A percentile compares a stretch with the other conserved stretches of the same genome.
phyloP scores from a whole-genome alignment of 305 asterid genomes.

The Fraxinus greggii region DNA sequence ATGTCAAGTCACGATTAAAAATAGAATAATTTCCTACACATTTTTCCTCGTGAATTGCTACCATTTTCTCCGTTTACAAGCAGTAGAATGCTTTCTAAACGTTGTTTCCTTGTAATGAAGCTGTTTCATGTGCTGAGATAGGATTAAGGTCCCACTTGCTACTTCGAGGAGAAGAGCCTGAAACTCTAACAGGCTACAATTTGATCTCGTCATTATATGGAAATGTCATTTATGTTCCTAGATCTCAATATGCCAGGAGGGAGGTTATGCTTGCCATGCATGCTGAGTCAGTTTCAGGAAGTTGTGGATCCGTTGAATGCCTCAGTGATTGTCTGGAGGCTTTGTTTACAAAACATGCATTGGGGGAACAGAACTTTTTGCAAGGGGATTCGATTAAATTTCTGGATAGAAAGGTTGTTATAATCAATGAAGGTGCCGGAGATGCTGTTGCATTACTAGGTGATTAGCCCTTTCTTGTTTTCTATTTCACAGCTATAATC shows the following conservation, averaged over 20 bases:
- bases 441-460: conserved; percentile 77
- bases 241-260: conserved; percentile 72
- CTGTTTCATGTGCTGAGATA: conserved; percentile 89
- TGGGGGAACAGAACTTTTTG: conserved; percentile 2
- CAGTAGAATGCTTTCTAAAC: conserved; percentile 17
- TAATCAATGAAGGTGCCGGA: conserved; percentile 86
- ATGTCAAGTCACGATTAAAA: conserved; percentile 34
- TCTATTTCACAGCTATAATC: background rate
- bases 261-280: conserved; percentile 74
- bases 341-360: conserved; percentile 28
- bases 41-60: background rate
- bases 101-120: conserved; percentile 44
- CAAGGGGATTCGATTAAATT: conserved; percentile 22
- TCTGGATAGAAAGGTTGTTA: conserved; percentile 45
- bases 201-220: conserved; percentile 76
- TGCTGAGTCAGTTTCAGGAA: conserved; percentile 54
- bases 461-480: conserved; percentile 19
- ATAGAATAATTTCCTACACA: background rate
- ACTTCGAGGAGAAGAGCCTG: conserved; percentile 92
- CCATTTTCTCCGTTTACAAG: background rate
- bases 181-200: conserved; percentile 78
- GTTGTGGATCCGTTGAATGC: conserved; percentile 43
- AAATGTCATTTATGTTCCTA: conserved; percentile 64
- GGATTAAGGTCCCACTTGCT: conserved; percentile 82
- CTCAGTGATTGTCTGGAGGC: conserved; percentile 45